Evolutionary conservation across 2,329 filamentous ascomycete genomes (phyloP).

Genomic region (Cladobotryum protrusum): DNA sequence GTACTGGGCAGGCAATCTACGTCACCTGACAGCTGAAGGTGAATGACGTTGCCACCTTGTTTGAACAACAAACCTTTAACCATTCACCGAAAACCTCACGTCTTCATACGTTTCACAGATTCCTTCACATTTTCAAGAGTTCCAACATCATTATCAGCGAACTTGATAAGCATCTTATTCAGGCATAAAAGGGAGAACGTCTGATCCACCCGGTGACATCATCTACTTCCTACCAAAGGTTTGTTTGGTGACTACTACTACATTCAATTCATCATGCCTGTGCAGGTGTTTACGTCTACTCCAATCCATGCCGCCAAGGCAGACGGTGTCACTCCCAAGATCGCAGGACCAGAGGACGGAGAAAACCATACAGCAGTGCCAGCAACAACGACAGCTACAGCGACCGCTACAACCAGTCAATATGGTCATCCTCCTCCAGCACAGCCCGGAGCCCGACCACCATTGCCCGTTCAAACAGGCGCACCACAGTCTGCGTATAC

Average conservation of each 20-base stretch:
- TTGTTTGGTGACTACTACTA: no score
- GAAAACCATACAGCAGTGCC: constrained; percentile 11
- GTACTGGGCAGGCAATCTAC: neutral
- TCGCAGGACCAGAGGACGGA: constrained; percentile 22
- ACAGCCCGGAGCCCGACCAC: constrained; percentile 41
- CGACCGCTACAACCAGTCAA: constrained; percentile 18
- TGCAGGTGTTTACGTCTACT: constrained; percentile 53
- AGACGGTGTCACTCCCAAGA: constrained; percentile 42
- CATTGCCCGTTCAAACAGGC: constrained; percentile 38
- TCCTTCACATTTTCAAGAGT: neutral
- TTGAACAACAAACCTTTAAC: neutral
- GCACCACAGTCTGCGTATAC: constrained; percentile 26
- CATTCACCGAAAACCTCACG: neutral
- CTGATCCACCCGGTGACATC: no score
- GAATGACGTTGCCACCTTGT: neutral
- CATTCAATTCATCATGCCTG: constrained; percentile 42
- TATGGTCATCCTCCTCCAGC: constrained; percentile 35
- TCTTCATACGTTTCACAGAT: neutral
- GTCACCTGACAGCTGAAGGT: neutral
- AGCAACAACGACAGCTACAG: constrained; percentile 26
- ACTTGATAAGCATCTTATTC: neutral
- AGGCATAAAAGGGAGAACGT: no score
- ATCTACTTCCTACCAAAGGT: no score
- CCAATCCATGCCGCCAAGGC: constrained; percentile 54
- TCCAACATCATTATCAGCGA: neutral